Percentiles rank a stretch among this genome's conserved stretches.
Conservation (phyloP, 352 stramenopile species). For the Phytophthora colocasiae region DNA sequence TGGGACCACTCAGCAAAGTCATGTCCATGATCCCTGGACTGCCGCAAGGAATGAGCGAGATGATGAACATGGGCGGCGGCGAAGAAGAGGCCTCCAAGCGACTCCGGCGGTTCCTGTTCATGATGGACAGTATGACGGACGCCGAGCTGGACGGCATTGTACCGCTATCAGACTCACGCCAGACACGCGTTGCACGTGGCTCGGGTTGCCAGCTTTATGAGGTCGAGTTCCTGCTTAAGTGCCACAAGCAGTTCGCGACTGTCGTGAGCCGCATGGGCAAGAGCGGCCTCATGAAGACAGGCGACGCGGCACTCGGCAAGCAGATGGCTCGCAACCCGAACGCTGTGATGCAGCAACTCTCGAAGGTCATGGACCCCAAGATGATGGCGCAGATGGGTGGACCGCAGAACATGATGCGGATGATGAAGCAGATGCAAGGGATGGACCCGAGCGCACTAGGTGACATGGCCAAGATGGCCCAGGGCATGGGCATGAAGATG, state of each 20-base stretch:
- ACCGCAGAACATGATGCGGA: conserved; percentile 89
- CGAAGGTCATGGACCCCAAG: conserved; percentile 93
- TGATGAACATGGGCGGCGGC: conserved; percentile 92
- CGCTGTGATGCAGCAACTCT: conserved; percentile 96
- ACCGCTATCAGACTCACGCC: conserved; percentile 67
- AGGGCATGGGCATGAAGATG: conserved; percentile 82
- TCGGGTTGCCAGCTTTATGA: conserved; percentile 90
- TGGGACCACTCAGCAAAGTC: conserved; percentile 97
- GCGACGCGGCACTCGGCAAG: conserved; percentile 89
- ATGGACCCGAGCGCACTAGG: conserved; percentile 78
- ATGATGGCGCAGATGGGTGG: conserved; percentile 92
- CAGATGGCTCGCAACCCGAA: conserved; percentile 97
- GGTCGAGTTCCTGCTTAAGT: conserved; percentile 95
- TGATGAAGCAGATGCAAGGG: conserved; percentile 96
- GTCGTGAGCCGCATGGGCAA: conserved; percentile 98
- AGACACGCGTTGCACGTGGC: conserved; percentile 91
- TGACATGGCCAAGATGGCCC: conserved; percentile 84
- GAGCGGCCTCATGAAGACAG: conserved; percentile 92
- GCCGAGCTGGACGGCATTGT: conserved; percentile 95
- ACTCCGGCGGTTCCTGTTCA: conserved; percentile 98
- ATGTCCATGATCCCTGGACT: conserved; percentile 99
- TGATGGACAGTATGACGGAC: conserved; percentile 99
- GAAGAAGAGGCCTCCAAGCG: conserved; percentile 93
- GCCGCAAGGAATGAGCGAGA: conserved; percentile 87
- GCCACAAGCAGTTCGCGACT: conserved; percentile 96